Evolutionary conservation across 2,329 filamentous ascomycete genomes (phyloP).

Genomic region (Cladophialophora chaetospira): DNA sequence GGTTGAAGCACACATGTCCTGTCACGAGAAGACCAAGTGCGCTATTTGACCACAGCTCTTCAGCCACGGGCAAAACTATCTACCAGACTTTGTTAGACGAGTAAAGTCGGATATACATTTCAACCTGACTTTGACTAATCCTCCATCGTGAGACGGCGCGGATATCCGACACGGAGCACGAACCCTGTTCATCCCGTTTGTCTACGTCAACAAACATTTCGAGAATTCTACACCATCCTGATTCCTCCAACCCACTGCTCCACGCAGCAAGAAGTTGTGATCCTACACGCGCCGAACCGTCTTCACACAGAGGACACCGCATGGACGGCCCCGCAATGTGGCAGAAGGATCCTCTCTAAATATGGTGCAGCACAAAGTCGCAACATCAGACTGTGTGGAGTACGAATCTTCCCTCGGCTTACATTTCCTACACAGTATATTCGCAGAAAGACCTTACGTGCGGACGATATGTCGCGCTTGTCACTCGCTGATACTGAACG

Average conservation of each 20-base stretch:
- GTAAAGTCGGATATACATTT: slow-evolving; percentile 15
- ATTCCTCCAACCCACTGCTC: not conserved
- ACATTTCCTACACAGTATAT: not conserved
- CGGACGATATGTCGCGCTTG: not conserved
- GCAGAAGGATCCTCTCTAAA: slow-evolving; percentile 7
- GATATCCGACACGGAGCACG: slow-evolving; percentile 8
- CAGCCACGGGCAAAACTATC: slow-evolving; percentile 16
- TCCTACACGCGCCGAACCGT: slow-evolving; percentile 12
- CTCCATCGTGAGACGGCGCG: slow-evolving; percentile 3
- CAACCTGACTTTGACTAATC: slow-evolving; percentile 4
- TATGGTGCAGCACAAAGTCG: not conserved
- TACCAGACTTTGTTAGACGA: not conserved
- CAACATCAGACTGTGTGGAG: not conserved
- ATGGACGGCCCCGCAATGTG: not conserved
- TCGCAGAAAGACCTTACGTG: not conserved
- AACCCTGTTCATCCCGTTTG: not conserved
- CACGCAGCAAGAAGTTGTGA: not conserved
- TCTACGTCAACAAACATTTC: slow-evolving; percentile 3
- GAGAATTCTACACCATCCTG: not conserved
- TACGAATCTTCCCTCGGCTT: not conserved
- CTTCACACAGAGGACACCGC: not conserved
- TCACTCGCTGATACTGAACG: slow-evolving; percentile 10
- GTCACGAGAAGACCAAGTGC: not conserved
- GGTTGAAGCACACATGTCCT: not conserved
- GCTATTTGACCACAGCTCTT: not conserved